Conservation (phyloP, 176 grass and related monocot species). For the Ananas comosus region DNA sequence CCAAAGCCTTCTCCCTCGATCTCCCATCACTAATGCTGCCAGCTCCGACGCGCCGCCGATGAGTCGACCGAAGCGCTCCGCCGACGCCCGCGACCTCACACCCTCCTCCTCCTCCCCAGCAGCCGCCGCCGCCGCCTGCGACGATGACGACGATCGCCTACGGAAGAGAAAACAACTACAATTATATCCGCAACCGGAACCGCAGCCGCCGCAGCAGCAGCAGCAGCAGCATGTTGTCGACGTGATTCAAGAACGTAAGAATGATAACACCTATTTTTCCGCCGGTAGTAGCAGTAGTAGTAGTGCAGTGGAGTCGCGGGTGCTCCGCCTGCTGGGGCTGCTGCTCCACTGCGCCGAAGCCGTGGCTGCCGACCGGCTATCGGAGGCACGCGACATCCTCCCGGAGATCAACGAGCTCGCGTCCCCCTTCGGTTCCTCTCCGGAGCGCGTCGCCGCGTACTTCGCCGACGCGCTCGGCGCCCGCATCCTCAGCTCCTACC, state of each 20-base stretch:
- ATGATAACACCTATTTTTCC: no score
- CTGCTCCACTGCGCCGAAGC: slow-evolving; percentile 82
- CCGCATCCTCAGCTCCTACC: slow-evolving; percentile 62
- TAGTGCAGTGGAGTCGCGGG: slow-evolving; percentile 28
- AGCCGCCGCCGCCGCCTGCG: slow-evolving; percentile 1
- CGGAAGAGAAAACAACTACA: slow-evolving; percentile 1
- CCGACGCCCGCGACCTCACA: slow-evolving; percentile 8
- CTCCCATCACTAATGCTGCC: slow-evolving; percentile 17
- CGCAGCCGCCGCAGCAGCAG: neutral
- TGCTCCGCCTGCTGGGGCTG: slow-evolving; percentile 45
- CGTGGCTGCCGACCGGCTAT: slow-evolving; percentile 43
- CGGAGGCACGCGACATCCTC: slow-evolving; percentile 60
- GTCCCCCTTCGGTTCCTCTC: slow-evolving; percentile 73
- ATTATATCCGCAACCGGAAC: slow-evolving; percentile 12
- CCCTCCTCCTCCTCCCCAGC: slow-evolving; percentile 17
- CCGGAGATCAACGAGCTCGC: slow-evolving; percentile 75
- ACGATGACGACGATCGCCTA: neutral
- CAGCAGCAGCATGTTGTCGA: no score
- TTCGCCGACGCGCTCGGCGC: slow-evolving; percentile 78
- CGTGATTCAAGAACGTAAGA: no score
- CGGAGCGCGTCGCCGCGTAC: slow-evolving; percentile 76
- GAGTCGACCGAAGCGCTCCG: slow-evolving; percentile 41
- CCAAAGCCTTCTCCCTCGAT: slow-evolving; percentile 35
- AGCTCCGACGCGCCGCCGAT: slow-evolving; percentile 19
- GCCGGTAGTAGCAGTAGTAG: slow-evolving; percentile 5